A percentile compares a stretch with the other conserved stretches of the same genome.
phyloP scores from a whole-genome alignment of 1,284 basidiomycete genomes.

The Tetrapyrgos nigripes region DNA sequence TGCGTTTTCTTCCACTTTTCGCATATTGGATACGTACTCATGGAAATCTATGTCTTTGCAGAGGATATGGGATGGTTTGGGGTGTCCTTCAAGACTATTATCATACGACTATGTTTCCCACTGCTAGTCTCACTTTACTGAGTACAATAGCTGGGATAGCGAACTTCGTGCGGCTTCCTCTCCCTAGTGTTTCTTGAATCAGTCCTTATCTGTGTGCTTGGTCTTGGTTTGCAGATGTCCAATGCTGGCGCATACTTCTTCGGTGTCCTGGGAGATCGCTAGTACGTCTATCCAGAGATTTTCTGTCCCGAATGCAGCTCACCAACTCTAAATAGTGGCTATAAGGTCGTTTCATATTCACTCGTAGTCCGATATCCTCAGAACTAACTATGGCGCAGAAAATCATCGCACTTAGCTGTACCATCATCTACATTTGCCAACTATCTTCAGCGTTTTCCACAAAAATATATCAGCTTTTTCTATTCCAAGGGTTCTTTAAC shows the following conservation, averaged over 20 bases:
- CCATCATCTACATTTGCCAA: constrained; percentile 26
- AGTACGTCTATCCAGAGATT: constrained; percentile 15
- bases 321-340: constrained; percentile 18
- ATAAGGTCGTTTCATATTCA: constrained; percentile 18
- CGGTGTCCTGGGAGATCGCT: constrained; percentile 22
- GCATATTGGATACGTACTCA: not conserved
- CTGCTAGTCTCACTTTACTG: constrained; percentile 14
- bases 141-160: constrained; percentile 12
- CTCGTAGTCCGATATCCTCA: not conserved
- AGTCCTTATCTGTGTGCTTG: too few relatives aligned
- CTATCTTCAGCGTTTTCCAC: constrained; percentile 29
- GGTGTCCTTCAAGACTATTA: constrained; percentile 23
- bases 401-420: constrained; percentile 30
- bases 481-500: constrained; percentile 30
- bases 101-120: constrained; percentile 21
- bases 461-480: constrained; percentile 28
- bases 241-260: constrained; percentile 18
- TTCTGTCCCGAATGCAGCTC: not conserved
- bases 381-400: constrained; percentile 13
- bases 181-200: not conserved
- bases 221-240: constrained; percentile 10
- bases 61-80: constrained; percentile 21
- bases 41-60: not conserved
- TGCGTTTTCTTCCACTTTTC: not conserved
- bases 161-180: constrained; percentile 15